Evolutionary conservation across 768 basidiomycete species (phyloP), one percentile per base, ranked within the genome.

Genomic region (Lyophyllum atratum): DNA sequence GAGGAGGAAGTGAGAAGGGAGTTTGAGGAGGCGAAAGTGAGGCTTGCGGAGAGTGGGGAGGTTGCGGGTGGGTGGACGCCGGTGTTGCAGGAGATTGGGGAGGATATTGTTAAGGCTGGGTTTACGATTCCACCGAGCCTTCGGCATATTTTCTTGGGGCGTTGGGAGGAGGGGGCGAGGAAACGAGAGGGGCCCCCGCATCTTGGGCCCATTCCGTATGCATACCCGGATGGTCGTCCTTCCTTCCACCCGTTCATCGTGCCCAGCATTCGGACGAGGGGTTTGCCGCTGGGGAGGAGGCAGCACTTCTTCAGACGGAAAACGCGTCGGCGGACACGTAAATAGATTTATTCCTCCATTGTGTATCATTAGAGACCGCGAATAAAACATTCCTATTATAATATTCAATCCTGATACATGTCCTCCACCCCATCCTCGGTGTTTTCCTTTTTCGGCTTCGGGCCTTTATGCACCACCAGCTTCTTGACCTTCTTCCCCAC

Each of bases 71-170:
- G 58, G 3, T 68, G 63, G 61, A 52, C 60, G 25, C 26, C 51
- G 3, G 21, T 57, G 19, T 39, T 68, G 24, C 61, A 64, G 25
- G 57, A 56, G 5, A 40, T 66, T 21, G 64, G 53, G 21, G 44
- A 53, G 28, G 66, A 66, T 29, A 61, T 68, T 5, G 39, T 61
- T 6, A 0, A 26, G n/a, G 56, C 60, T 46, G 66, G 65, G 31
- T 59, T 60, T 33, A 44, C 58, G 15, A 25, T 68, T 29, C 66
- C 66, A 2, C 54, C 52, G 12, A 61, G 54, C 6, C 45, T 66
- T 29, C 56, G 61, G n/a, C 60, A 64, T 48, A 21, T 67, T 9
- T 65, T 67, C 28, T 29, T 67, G 24, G 62, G 62, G 11, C 56
- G 58, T 7, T 56, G 55, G 49, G 56, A 58, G 1, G 34, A 50